These are phyloP conservation scores for Starmerella stellata DNA, from an alignment of 805 yeast species.

Conservation along the genomic window DNA sequence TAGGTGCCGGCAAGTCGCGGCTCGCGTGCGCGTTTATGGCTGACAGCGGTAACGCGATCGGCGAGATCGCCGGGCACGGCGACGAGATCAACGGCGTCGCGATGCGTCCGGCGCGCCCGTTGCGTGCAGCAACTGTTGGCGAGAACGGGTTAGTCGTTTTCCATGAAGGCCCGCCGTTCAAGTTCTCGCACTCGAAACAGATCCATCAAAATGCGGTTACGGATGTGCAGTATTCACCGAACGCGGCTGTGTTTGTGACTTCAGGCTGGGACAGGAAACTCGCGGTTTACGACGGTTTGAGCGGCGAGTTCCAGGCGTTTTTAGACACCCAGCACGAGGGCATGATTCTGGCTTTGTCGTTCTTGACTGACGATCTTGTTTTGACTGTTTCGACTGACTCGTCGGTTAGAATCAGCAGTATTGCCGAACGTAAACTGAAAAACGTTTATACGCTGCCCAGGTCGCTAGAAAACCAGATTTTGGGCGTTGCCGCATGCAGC, in stretches of 20 bases:
- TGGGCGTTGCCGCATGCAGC: slow-evolving; percentile 58
- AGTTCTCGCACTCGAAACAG: slow-evolving; percentile 54
- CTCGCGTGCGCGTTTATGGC: slow-evolving; percentile 84
- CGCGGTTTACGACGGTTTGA: slow-evolving; percentile 67
- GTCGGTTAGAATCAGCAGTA: slow-evolving; percentile 47
- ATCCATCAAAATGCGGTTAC: slow-evolving; percentile 62
- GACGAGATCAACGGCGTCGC: slow-evolving; percentile 68
- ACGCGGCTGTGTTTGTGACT: slow-evolving; percentile 54
- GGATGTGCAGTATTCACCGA: slow-evolving; percentile 67
- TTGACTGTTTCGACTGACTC: slow-evolving; percentile 76
- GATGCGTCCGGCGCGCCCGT: slow-evolving; percentile 73
- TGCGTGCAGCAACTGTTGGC: slow-evolving; percentile 79
- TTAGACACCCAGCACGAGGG: slow-evolving; percentile 42
- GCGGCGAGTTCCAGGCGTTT: slow-evolving; percentile 52
- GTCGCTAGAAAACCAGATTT: slow-evolving; percentile 46
- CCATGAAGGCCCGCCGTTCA: slow-evolving; percentile 85
- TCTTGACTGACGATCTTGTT: slow-evolving; percentile 41
- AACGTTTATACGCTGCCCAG: slow-evolving; percentile 36
- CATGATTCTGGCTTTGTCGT: slow-evolving; percentile 61
- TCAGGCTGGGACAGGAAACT: slow-evolving; percentile 74
- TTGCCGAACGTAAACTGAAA: slow-evolving; percentile 27
- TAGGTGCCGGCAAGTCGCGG: slow-evolving; percentile 81
- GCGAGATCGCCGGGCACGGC: slow-evolving; percentile 87
- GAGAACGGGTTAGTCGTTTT: slow-evolving; percentile 78
- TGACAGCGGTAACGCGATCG: slow-evolving; percentile 93